Percentiles rank a stretch among this genome's conserved stretches.
Evolutionary conservation across 176 grass and related monocot genomes (phyloP).

Genomic region (Thinopyrum elongatum): DNA sequence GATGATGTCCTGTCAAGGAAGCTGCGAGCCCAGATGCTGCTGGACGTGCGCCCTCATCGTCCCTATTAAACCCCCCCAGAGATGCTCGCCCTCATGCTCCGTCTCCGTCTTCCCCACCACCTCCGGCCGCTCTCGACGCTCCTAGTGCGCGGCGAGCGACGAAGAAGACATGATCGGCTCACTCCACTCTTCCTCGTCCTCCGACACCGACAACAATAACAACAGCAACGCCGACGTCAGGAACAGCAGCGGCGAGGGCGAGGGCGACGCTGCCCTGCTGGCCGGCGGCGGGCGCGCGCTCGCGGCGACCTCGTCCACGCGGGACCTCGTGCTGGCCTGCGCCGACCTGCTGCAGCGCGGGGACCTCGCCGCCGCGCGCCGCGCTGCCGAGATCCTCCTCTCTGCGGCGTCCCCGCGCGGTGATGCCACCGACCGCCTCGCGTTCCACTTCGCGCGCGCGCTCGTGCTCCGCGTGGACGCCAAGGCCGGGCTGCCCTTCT

Average conservation of each 20-base stretch:
- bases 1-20: slow-evolving; percentile 99
- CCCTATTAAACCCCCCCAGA: slow-evolving; percentile 56
- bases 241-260: slow-evolving; percentile 7
- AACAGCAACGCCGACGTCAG: not conserved
- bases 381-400: slow-evolving; percentile 48
- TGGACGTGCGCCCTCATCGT: slow-evolving; percentile 17
- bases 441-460: slow-evolving; percentile 81
- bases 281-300: not conserved
- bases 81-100: slow-evolving; percentile 30
- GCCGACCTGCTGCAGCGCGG: slow-evolving; percentile 70
- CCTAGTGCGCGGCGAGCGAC: not conserved
- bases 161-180: slow-evolving; percentile 72
- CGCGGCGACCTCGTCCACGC: slow-evolving; percentile 29
- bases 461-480: slow-evolving; percentile 49
- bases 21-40: slow-evolving; percentile 71
- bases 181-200: slow-evolving; percentile 57
- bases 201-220: slow-evolving; percentile 32
- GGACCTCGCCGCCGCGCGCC: slow-evolving; percentile 54
- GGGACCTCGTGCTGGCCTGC: slow-evolving; percentile 67
- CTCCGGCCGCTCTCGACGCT: slow-evolving; percentile 18
- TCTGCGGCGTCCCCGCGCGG: slow-evolving; percentile 54
- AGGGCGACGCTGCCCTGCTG: not conserved
- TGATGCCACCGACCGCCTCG: slow-evolving; percentile 71
- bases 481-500: slow-evolving; percentile 20
- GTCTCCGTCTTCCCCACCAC: slow-evolving; percentile 26